Evolutionary conservation across 169 alveolate species (phyloP), one percentile per base, ranked within the genome.

Genomic region (Plasmodium falciparum): DNA sequence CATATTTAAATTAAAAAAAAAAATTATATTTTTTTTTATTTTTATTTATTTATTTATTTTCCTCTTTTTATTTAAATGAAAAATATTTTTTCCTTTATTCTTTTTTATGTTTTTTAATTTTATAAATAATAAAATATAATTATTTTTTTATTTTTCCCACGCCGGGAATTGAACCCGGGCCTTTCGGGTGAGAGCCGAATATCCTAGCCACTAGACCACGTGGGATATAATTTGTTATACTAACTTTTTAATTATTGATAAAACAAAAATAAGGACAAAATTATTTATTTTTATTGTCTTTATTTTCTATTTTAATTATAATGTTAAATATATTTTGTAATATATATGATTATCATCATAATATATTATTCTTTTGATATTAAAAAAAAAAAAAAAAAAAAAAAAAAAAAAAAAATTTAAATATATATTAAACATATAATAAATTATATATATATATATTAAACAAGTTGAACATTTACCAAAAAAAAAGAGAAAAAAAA

Each of bases 101-200:
- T 52, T 52, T 52, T 52, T 12, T 50, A 50, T 50, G 0, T 1
- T 50, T 26, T 2, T 52, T 52, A 13, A 52, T 54, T 54, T 54
- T 54, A 20, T 54, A 54, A 54, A 33, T 33, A 33, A 33, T 2
- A 29, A 2, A 29, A 33, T 33, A 33, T 54, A 54, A 54, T 20
- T 13, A 54, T 54, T 52, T n/a, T 29, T 24, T 59, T 8, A 5
- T 20, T 24, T 63, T 76, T 76, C 89, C 89, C 89, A 76, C 72
- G 89, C 89, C 89, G 89, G 89, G 89, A 76, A 76, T 76, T 76
- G 89, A 76, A 76, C 89, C 89, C 89, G 89, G 89, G 89, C 89
- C 89, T 76, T 76, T 76, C 89, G 89, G 89, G 89, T 76, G 89
- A 76, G 89, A 76, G 89, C 89, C 89, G 89, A 76, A 76, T 76